These are phyloP conservation scores for Allium sativum DNA, from an alignment of 106 monocot species.

Conservation along the genomic window DNA sequence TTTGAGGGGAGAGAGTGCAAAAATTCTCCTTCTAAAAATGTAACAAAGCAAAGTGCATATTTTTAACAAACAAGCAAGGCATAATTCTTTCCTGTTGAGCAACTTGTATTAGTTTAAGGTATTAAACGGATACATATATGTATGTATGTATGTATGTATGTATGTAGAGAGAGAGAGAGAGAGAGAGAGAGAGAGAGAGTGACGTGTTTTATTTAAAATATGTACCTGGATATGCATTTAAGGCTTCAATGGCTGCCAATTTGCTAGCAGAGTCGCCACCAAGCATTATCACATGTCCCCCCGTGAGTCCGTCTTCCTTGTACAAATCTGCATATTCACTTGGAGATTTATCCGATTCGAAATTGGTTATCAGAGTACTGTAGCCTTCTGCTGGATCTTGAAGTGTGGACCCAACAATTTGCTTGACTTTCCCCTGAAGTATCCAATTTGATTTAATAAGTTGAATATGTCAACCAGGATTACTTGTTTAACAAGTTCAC, in stretches of 20 bases:
- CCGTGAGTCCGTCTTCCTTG: conserved; percentile 55
- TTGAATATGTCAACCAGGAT: not conserved
- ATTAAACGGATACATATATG: no score
- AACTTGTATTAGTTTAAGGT: no score
- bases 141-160: no score
- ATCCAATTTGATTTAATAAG: not conserved
- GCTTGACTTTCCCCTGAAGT: conserved; percentile 90
- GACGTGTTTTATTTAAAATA: not conserved
- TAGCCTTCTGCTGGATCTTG: conserved; percentile 31
- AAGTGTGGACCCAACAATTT: conserved; percentile 92
- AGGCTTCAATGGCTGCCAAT: conserved; percentile 56
- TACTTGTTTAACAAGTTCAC: no score
- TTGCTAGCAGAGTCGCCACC: conserved; percentile 58
- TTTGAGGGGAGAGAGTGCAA: no score
- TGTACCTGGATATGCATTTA: conserved; percentile 70
- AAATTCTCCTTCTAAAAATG: no score
- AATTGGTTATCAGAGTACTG: conserved; percentile 58
- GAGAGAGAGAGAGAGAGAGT: no score
- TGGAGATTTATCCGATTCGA: conserved; percentile 79
- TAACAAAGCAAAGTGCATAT: no score
- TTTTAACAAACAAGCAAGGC: no score
- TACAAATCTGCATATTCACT: conserved; percentile 64
- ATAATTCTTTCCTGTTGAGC: no score
- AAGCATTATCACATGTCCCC: conserved; percentile 97
- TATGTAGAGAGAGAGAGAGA: no score